Base-by-base conservation (phyloP, 2,329 filamentous ascomycete species). In the Beauveria pseudobassiana region DNA sequence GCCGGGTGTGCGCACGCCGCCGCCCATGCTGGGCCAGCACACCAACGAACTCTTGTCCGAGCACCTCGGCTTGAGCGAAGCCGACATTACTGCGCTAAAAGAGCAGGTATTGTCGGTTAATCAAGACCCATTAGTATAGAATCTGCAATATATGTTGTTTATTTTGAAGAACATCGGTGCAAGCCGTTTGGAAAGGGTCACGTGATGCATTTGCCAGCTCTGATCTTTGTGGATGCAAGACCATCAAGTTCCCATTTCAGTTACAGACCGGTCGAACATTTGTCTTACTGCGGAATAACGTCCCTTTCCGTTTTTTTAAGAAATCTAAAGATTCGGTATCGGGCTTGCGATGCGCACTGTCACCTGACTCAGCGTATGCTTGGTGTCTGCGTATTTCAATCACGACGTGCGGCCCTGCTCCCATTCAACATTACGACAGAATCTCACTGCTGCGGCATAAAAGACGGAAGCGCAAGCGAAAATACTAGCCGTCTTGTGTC, bases 1-100 rank as follows among this genome's bases (percentile, higher is more conserved):
- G 67, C 91, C 93, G 0, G 83, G 85, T 3, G 86, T 96, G 45
- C 82, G 93, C 40, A 88, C 80, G 3, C 84, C 90, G 28, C 95
- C 95, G 20, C 95, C 95, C 1, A 89, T 88, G 8, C 76, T 99
- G 40, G 95, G 93, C 0, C 86, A 96, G 75, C 91, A 96, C 74
- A 96, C 92, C 0, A 80, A 91, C 66, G 89, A 95, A 72, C 81
- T 96, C 5, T 74, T 96, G 62, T 71, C 74, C 22, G 81, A 83
- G 26, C 71, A 91, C 24, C 74, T 95, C 20, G 85, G 86, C 0
- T 77, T 90, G 66, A 78, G 75, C 18, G 75, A 79, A 52, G 74
- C 73, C 0, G 81, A 88, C 55, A 88, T 96, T 60, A 72, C 78
- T 46, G 75, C 73, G 10, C 73, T 96, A 65, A 89, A 81, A 69